Conservation (phyloP, 169 alveolate species). For the Plasmodium falciparum region DNA sequence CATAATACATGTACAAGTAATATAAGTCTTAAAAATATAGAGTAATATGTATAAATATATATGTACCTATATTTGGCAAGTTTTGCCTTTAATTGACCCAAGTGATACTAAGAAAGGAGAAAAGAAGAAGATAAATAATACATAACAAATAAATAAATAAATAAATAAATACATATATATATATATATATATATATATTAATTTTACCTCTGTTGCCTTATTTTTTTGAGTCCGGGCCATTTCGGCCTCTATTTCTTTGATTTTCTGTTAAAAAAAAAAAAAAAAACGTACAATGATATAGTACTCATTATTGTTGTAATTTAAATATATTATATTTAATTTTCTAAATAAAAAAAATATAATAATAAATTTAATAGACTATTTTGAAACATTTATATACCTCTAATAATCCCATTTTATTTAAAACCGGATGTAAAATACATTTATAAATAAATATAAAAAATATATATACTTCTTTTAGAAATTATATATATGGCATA, state of each 20-base stretch:
- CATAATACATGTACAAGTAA: not conserved
- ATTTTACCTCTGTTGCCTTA: conserved; percentile 94
- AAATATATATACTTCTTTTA: no score
- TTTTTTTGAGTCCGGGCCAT: conserved; percentile 98
- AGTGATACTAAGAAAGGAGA: conserved; percentile 85
- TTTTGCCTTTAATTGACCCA: conserved; percentile 97
- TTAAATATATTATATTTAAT: no score
- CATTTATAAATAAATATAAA: no score
- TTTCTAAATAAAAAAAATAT: no score
- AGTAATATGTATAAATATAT: conserved; percentile 81
- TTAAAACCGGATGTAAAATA: not conserved
- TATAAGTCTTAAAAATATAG: not conserved
- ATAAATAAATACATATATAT: not conserved
- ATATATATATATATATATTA: not conserved
- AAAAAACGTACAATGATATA: not conserved
- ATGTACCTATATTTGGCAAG: conserved; percentile 94
- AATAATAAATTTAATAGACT: no score
- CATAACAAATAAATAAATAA: no score
- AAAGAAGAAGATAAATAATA: not conserved
- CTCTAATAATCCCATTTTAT: conserved; percentile 69
- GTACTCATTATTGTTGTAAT: no score
- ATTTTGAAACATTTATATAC: not conserved
- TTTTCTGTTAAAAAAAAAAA: conserved; percentile 69
- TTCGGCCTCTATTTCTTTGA: conserved; percentile 96
- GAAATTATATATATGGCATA: no score